Base-by-base conservation (phyloP, 2,329 filamentous ascomycete species). In the Phoma sp. region DNA sequence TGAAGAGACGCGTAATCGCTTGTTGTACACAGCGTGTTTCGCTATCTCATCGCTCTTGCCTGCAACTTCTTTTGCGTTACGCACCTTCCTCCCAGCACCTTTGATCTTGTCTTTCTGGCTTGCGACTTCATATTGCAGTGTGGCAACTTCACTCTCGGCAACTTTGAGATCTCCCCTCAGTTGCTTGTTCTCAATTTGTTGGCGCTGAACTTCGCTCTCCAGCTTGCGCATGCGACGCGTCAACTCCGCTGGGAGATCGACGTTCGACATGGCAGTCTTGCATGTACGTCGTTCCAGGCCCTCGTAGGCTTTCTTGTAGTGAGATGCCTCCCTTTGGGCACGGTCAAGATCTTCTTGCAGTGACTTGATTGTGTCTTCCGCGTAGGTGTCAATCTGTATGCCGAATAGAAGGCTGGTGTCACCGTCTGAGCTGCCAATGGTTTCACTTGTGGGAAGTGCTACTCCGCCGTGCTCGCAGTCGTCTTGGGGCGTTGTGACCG, bases 31-130 rank as follows among this genome's bases (percentile, higher is more conserved):
- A 2, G 59, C 64, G 9, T 41, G 39, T 23, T 64, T 64, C 0
- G 62, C 60, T n/a, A 61, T 65, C 27, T 55, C n/a, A 59, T 65
- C 27, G 53, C 61, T 55, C 30, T 63, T 58, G 11, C 24, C 38
- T 3, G 53, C 62, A 3, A 56, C 35, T 5, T 61, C 48, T 35
- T 63, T 66, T 4, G 61, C 60, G 18, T 61, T 59, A 32, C 51
- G 54, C 10, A 54, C 48, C 33, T 64, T 65, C 43, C 57, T 64
- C 11, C 55, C 57, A 2, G 59, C 62, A 7, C 62, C 59, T n/a
- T 60, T 59, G 10, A 61, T 37, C 39, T 57, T 65, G 18, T 52
- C 57, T 2, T 48, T 50, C 35, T 61, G 58, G 7, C 49, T 55
- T 2, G 49, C 47, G 22, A 59, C 7, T 23, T 22, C 14, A 14